These are phyloP conservation scores for Coniochaeta ligniaria DNA, from an alignment of 2,329 filamentous ascomycete species.

Conservation along the genomic window DNA sequence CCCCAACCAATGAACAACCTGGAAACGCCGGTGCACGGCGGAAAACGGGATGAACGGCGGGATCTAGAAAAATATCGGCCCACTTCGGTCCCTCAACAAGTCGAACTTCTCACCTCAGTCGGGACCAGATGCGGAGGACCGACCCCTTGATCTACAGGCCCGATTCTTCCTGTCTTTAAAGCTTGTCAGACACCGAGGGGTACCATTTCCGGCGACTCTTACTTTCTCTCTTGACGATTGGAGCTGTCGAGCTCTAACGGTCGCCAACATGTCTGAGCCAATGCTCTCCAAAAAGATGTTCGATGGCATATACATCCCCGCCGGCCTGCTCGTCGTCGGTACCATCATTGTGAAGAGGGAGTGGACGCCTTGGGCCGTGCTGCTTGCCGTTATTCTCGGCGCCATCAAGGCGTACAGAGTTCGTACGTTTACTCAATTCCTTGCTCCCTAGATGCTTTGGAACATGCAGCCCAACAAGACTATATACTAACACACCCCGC, in stretches of 20 bases:
- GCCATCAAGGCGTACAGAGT: conserved; percentile 64
- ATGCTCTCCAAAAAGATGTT: conserved; percentile 51
- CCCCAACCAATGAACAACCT: background rate
- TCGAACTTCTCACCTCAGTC: background rate
- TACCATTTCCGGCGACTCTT: background rate
- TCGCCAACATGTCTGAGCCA: conserved; percentile 29
- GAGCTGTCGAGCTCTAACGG: background rate
- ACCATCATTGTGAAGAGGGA: conserved; percentile 72
- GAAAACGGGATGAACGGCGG: background rate
- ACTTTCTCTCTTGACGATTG: background rate
- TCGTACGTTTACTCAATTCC: conserved; percentile 59
- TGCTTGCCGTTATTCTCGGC: conserved; percentile 58
- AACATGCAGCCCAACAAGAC: no score
- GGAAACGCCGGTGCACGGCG: background rate
- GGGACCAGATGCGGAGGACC: background rate
- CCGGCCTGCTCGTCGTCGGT: conserved; percentile 69
- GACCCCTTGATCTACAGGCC: background rate
- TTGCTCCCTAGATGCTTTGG: no score
- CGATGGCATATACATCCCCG: conserved; percentile 78
- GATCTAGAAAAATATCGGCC: background rate
- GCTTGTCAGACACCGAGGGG: background rate
- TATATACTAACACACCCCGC: background rate
- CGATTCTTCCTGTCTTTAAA: background rate
- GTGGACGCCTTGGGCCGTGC: conserved; percentile 64
- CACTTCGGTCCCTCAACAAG: background rate